Evolutionary conservation across 2,329 filamentous ascomycete species (phyloP), one percentile per base, ranked within the genome.

Genomic region (Xylogone sp.): DNA sequence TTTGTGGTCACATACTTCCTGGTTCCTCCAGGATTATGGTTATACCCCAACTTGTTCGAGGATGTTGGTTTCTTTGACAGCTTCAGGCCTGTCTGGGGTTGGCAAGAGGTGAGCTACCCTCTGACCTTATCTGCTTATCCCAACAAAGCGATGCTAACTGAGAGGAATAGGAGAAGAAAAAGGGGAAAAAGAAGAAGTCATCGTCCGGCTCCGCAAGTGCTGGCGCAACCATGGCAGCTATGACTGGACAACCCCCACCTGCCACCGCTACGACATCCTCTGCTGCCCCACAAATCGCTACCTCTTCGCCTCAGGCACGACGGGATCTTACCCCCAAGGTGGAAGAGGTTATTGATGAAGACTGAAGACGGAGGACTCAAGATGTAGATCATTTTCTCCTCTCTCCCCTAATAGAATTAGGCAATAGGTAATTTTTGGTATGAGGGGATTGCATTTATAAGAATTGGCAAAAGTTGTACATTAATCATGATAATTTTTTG

Each of bases 61-160:
- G 94, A 99, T 67, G 94, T 99, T 22, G 96, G 93, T 7, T 97
- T 99, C 74, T 87, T 99, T 71, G 94, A 99, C 68, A 95, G 89
- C 65, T 99, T 99, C 80, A 87, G 87, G 66, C 94, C 94, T 19
- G 73, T 96, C 5, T 99, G 94, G 93, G 94, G 90, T 54, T 99
- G 94, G 94, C 94, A 99, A 70, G 92, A 96, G 82, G 90, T 95
- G 67, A 70, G 81, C 71, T 43, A 7, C 16, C 21, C 7, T 20
- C 18, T 43, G 39, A 19, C 19, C 3, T 16, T 43, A 24, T 16
- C 13, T 3, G 8, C n/a, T 7, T 13, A 39, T 16, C 4, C n/a
- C 7, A 16, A 16, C 8, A 4, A 5, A 4, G 4, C n/a, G n/a
- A 16, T 39, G 34, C 34, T 39, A 39, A 39, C 34, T 18, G 24